Conservation (phyloP, 345 rosid genomes). For the Rhodomyrtus tomentosa region DNA sequence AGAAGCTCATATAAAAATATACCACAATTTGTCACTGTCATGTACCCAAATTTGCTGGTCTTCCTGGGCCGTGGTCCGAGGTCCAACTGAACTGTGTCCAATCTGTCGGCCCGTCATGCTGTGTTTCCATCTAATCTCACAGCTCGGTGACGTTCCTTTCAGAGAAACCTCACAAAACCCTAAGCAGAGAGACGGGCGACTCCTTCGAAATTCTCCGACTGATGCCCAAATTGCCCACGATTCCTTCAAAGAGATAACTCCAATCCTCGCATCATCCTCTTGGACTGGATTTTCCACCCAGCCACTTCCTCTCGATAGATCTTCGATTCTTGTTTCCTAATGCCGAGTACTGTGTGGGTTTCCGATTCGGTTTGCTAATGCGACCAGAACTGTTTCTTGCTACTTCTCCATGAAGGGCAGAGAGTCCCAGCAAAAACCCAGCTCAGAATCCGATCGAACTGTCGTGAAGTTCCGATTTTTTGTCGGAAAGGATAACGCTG, state of each 20-base stretch:
- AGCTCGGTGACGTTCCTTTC: neutral
- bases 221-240: neutral
- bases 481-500: neutral
- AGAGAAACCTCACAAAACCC: neutral
- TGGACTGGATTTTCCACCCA: neutral
- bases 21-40: no score
- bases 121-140: neutral
- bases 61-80: neutral
- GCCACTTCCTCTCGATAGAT: neutral
- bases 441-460: neutral
- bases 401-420: slow-evolving; percentile 18
- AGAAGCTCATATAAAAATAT: no score
- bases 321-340: neutral
- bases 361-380: neutral
- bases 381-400: neutral
- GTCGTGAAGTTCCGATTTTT: neutral
- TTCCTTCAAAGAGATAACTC: neutral
- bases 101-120: neutral
- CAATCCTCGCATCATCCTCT: neutral
- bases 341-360: neutral
- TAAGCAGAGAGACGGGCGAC: neutral
- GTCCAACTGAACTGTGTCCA: neutral
- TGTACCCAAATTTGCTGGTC: neutral
- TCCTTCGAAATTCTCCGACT: neutral
- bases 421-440: neutral